A percentile compares a stretch with the other conserved stretches of the same genome.
Evolutionary conservation across 192 early-diverging fungal species (phyloP).

Genomic region (Coemansia sp.): DNA sequence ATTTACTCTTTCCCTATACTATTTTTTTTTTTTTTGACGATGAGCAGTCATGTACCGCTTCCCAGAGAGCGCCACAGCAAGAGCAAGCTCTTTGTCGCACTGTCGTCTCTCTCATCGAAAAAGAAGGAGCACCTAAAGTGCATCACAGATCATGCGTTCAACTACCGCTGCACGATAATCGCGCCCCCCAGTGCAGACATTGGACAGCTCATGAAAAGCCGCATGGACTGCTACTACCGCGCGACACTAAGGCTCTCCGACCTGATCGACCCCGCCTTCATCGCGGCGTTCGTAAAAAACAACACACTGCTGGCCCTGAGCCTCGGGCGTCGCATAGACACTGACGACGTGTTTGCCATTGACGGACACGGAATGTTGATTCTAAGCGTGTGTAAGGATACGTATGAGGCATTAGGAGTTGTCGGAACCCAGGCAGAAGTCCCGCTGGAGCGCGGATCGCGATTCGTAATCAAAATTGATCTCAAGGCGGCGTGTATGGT

Average conservation of each 20-base stretch:
- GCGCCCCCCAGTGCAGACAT: not conserved
- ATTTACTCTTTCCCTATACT: too few relatives aligned
- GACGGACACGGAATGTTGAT: constrained; percentile 37
- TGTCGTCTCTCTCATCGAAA: constrained; percentile 36
- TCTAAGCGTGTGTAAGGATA: constrained; percentile 46
- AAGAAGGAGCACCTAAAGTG: constrained; percentile 22
- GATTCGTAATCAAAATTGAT: constrained; percentile 34
- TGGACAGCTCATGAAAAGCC: not conserved
- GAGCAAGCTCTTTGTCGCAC: constrained; percentile 47
- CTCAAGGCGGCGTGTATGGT: constrained; percentile 21
- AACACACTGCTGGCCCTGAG: constrained; percentile 32
- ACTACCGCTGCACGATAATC: constrained; percentile 35
- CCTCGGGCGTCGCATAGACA: constrained; percentile 18
- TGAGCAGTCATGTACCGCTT: constrained; percentile 52
- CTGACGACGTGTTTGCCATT: constrained; percentile 48
- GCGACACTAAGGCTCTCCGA: constrained; percentile 28
- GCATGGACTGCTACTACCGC: constrained; percentile 23
- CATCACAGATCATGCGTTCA: constrained; percentile 47
- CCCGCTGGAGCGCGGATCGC: constrained; percentile 35
- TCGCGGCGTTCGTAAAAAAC: constrained; percentile 19
- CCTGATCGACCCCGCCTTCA: constrained; percentile 37
- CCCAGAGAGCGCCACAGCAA: constrained; percentile 47
- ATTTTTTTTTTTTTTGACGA: not conserved
- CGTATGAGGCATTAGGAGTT: constrained; percentile 38
- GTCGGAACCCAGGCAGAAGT: constrained; percentile 25